Base-by-base conservation (phyloP, 2,329 filamentous ascomycete genomes). In the Scytalidium sp. region DNA sequence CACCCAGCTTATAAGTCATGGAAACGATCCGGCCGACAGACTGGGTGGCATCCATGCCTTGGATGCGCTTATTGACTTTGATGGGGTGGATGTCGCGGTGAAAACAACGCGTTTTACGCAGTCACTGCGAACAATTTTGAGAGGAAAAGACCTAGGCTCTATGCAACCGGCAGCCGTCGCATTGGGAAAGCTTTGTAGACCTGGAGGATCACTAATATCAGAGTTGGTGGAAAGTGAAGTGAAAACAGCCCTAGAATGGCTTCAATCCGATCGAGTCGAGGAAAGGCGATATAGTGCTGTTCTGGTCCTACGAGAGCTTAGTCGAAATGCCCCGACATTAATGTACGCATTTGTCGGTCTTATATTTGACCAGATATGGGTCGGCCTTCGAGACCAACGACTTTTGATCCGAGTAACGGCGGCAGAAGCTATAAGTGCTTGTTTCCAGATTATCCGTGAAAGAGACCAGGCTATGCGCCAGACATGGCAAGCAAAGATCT, bases 221-320 rank as follows among this genome's bases (percentile, higher is more conserved):
- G 93, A 97, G 69, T 76, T 99, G 48, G 94, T 99, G 50, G 94
- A 99, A 65, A 93, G 91, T 48, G 93, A 99, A 70, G 92, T 97
- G 54, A 95, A 97, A 68, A 94, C 91, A 17, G 92, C 95, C 2
- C 78, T 99, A 47, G 94, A 99, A 72, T 97, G 92, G 89, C 81
- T 99, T 50, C 93, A 97, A 66, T 92, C 92, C 44, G 95, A 97
- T 66, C 83, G 93, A 57, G 85, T 96, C 60, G 94, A 99, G 72
- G 93, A 93, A 65, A 82, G 93, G 60, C 83, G 94, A 60, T 97
- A 97, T 66, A 93, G 92, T 51, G 92, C 94, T 17, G 93, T 96
- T 7, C 80, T 99, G 20, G 86, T 96, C 25, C 80, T 99, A 48
- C 84, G 92, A 51, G 94, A 99, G 67, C 79, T 99, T 51, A 91